Conservation (phyloP, 2,329 filamentous ascomycete genomes). For the Exophiala sp. region DNA sequence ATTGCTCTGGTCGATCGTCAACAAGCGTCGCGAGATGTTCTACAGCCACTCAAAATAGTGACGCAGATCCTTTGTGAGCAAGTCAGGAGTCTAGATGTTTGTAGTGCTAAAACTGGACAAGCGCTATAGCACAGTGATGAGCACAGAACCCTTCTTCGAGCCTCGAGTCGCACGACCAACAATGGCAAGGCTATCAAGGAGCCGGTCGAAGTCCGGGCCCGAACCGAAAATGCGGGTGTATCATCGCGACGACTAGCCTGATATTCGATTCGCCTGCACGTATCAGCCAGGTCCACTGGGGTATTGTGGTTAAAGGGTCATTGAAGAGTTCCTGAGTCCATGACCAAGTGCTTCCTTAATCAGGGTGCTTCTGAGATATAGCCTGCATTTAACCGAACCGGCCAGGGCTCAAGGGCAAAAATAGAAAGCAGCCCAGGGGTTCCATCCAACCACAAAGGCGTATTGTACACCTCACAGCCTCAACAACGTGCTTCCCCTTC, state of each 20-base stretch:
- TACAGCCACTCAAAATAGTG: neutral
- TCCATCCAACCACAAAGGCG: constrained; percentile 5
- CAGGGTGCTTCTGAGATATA: neutral
- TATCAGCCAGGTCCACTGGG: neutral
- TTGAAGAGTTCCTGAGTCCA: neutral
- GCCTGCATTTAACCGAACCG: constrained; percentile 14
- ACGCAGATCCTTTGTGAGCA: neutral
- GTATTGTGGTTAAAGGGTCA: neutral
- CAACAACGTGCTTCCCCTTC: constrained; percentile 3
- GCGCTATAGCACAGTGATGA: neutral
- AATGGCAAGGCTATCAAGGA: neutral
- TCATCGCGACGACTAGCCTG: neutral
- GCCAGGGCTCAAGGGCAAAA: constrained; percentile 12
- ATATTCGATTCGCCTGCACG: constrained; percentile 7
- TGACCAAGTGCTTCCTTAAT: neutral
- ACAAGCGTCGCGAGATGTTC: neutral
- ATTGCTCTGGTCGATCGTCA: neutral
- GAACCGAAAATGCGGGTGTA: constrained; percentile 5
- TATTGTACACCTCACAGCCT: constrained; percentile 15
- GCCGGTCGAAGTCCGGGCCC: neutral
- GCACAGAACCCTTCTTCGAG: neutral
- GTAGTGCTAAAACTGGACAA: constrained; percentile 6
- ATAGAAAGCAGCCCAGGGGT: constrained; percentile 13
- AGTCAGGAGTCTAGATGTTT: constrained; percentile 10
- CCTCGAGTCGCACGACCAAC: neutral